Base-by-base conservation (phyloP, 2,329 filamentous ascomycete genomes). In the Neocucurbitaria cava region DNA sequence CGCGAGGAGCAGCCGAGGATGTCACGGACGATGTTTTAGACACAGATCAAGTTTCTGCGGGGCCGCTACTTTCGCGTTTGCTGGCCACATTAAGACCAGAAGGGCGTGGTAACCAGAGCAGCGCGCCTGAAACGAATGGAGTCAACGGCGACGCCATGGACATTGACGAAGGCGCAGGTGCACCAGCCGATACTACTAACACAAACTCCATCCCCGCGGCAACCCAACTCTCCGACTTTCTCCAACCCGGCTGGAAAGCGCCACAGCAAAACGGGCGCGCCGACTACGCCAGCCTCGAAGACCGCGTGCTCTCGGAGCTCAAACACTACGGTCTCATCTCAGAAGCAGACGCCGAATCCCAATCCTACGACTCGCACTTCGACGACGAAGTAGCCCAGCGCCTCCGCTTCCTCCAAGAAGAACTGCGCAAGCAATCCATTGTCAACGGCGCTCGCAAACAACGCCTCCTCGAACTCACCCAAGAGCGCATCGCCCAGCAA, bases 311-410 rank as follows among this genome's bases (percentile, higher is more conserved):
- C 77, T 89, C 92, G 68, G 95, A 99, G 72, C 84, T 99, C 17
- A 88, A 90, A 13, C 91, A 96, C 76, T 91, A 96, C 56, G 95
- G 95, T 10, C 90, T 99, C 66, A 81, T 98, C 15, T 87, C 90
- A 0, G 89, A 92, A 49, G 79, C 89, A 0, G 89, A 91, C 46
- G 79, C 84, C 54, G 81, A 76, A 28, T 76, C 83, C 31, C 88
- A 90, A 10, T 90, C 96, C 61, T 98, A 93, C 76, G 91, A 96
- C 67, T 89, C 87, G 0, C 91, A 96, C 73, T 92, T 88, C 64
- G 95, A 99, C 71, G 95, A 99, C 73, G 94, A 97, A 74, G 90
- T 99, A 35, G 91, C 93, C 6, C 93, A 91, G 44, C 90, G 95
- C 18, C 81, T 99, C 20, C 92, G 95, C 10, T 86, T 92, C 21